A percentile compares a stretch with the other conserved stretches of the same genome.
Evolutionary conservation across 495 filamentous ascomycete species (phyloP).

Genomic region (Talaromyces proteolyticus): DNA sequence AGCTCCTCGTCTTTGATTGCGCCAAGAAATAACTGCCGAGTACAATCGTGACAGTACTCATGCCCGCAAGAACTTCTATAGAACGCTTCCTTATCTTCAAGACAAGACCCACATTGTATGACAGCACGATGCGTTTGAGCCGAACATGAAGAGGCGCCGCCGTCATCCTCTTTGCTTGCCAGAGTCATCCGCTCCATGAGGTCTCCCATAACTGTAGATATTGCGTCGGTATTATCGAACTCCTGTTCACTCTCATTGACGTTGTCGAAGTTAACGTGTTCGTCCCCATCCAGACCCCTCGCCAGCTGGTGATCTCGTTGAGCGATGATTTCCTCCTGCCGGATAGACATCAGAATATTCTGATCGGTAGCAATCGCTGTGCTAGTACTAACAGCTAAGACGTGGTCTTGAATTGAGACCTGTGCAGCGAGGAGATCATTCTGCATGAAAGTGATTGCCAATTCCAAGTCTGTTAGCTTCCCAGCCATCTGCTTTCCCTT

Average conservation of each 20-base stretch:
- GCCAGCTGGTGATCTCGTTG: not conserved
- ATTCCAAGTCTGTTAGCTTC: not conserved
- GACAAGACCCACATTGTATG: slow-evolving; percentile 9
- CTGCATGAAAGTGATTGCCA: not conserved
- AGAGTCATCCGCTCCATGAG: not conserved
- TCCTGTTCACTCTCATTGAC: not conserved
- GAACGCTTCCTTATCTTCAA: not conserved
- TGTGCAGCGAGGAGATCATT: not conserved
- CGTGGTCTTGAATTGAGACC: not conserved
- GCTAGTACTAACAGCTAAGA: not conserved
- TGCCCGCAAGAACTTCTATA: slow-evolving; percentile 10
- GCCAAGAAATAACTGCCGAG: slow-evolving; percentile 10
- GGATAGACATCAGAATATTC: not conserved
- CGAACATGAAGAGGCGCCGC: not conserved
- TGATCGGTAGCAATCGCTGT: slow-evolving; percentile 1
- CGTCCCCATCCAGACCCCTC: not conserved
- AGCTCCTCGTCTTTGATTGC: slow-evolving; percentile 16
- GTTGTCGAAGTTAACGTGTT: not conserved
- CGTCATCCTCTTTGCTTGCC: not conserved
- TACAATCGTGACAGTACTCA: slow-evolving; percentile 11
- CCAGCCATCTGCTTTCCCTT: slow-evolving; percentile 1
- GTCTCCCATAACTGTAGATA: not conserved
- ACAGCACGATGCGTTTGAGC: not conserved
- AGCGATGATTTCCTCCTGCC: not conserved
- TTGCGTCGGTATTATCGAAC: not conserved